phyloP scores from a whole-genome alignment of 169 alveolate genomes.

The Babesia bovis region DNA sequence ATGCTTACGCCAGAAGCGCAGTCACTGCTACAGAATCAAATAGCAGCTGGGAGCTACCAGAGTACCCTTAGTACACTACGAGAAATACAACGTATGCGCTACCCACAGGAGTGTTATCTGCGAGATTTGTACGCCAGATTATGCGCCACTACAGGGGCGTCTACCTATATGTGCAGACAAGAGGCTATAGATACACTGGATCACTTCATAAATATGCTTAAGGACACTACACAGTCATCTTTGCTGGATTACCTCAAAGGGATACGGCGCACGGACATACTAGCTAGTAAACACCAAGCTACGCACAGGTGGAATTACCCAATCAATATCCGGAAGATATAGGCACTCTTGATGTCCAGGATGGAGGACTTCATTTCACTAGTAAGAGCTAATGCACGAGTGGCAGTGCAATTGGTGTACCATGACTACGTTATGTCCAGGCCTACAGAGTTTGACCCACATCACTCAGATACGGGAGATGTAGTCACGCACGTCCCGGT shows the following conservation, averaged over 20 bases:
- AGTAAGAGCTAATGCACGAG: constrained; percentile 19
- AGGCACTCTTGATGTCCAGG: constrained; percentile 16
- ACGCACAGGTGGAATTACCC: constrained; percentile 64
- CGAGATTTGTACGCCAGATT: constrained; percentile 46
- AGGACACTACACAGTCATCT: not conserved
- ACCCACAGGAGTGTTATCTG: not conserved
- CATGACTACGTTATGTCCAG: constrained; percentile 25
- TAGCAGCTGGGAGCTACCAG: constrained; percentile 22
- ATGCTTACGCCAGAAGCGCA: constrained; percentile 20
- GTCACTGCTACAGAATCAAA: constrained; percentile 1
- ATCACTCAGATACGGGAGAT: not conserved
- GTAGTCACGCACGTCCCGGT: constrained; percentile 16
- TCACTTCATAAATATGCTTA: not conserved
- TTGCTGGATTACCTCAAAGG: constrained; percentile 32
- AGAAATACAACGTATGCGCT: constrained; percentile 9
- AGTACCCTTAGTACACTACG: constrained; percentile 32
- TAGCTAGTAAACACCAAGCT: constrained; percentile 40
- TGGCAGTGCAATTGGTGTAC: constrained; percentile 36
- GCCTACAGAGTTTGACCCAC: constrained; percentile 34
- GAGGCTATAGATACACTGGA: constrained; percentile 30
- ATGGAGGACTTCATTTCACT: constrained; percentile 15
- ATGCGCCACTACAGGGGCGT: constrained; percentile 54
- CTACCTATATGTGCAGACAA: constrained; percentile 55
- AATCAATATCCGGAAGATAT: too few relatives aligned
- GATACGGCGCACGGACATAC: constrained; percentile 20